Evolutionary conservation across 164 flowering plant species (phyloP).

Genomic region (Dillenia turbinata): DNA sequence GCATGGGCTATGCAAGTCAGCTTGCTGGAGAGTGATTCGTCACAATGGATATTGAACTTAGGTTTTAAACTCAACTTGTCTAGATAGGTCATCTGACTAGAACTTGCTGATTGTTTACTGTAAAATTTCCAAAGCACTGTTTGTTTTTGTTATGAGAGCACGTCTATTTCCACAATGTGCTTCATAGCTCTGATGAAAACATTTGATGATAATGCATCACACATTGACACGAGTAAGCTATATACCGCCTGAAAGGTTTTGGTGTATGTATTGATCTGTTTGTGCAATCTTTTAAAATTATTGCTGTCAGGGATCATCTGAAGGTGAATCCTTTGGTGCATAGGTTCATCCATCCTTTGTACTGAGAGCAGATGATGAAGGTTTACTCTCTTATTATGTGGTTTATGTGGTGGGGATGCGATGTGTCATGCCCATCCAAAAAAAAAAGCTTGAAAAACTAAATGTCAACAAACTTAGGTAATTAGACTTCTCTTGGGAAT

Average conservation of each 20-base stretch:
- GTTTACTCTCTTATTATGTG: constrained; percentile 39
- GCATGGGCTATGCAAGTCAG: constrained; percentile 77
- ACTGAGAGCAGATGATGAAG: constrained; percentile 70
- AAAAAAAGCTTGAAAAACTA: too few relatives aligned
- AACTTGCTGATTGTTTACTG: too few relatives aligned
- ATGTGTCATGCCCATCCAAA: too few relatives aligned
- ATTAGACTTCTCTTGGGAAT: too few relatives aligned
- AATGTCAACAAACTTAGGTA: too few relatives aligned
- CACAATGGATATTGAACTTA: constrained; percentile 85
- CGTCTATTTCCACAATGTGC: neutral
- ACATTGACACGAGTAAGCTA: too few relatives aligned
- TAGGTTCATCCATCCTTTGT: constrained; percentile 95
- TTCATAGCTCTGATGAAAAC: neutral
- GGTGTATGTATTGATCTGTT: neutral
- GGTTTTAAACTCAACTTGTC: constrained; percentile 76
- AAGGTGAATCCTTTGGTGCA: neutral
- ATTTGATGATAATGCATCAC: neutral
- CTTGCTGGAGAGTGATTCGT: constrained; percentile 87
- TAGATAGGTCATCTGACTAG: constrained; percentile 41
- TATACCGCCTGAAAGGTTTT: neutral
- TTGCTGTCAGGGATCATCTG: neutral
- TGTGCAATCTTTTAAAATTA: neutral
- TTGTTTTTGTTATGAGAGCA: neutral
- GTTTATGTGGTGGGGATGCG: too few relatives aligned
- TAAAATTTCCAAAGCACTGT: too few relatives aligned